Percentiles rank a stretch among this genome's conserved stretches.
Evolutionary conservation across 2,329 filamentous ascomycete genomes (phyloP).

Genomic region (Aureobasidium sp.): DNA sequence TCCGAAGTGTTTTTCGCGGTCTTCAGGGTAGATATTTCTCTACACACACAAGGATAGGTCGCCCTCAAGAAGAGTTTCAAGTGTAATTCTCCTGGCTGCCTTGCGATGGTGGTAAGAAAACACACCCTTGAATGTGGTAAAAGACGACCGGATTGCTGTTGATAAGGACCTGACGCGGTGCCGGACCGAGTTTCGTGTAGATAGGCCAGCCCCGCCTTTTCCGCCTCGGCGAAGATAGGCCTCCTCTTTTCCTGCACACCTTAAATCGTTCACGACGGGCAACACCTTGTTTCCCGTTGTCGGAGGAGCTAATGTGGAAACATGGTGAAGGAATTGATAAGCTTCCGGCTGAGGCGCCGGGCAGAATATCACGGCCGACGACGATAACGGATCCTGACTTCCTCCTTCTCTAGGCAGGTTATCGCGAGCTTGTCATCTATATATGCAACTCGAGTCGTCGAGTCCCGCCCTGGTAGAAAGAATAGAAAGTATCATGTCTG

Average conservation of each 20-base stretch:
- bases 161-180: not conserved
- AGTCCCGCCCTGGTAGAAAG: not conserved
- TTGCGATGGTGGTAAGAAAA: no score
- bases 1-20: no score
- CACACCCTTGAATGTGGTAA: not conserved
- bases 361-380: not conserved
- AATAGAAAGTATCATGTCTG: not conserved
- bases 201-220: slow-evolving; percentile 6
- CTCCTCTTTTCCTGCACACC: not conserved
- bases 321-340: not conserved
- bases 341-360: not conserved
- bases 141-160: not conserved
- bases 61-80: no score
- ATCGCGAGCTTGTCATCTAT: not conserved
- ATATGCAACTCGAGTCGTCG: not conserved
- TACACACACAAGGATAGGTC: no score
- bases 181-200: not conserved
- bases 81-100: no score
- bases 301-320: not conserved
- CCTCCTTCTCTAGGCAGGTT: not conserved
- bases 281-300: not conserved
- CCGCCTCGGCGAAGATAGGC: slow-evolving; percentile 1
- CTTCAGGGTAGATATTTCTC: no score
- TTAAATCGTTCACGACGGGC: not conserved
- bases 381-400: slow-evolving; percentile 1